A percentile compares a stretch with the other conserved stretches of the same genome.
phyloP scores from a whole-genome alignment of 2,329 filamentous ascomycete species.

The Pyrenophora tritici-repentis region DNA sequence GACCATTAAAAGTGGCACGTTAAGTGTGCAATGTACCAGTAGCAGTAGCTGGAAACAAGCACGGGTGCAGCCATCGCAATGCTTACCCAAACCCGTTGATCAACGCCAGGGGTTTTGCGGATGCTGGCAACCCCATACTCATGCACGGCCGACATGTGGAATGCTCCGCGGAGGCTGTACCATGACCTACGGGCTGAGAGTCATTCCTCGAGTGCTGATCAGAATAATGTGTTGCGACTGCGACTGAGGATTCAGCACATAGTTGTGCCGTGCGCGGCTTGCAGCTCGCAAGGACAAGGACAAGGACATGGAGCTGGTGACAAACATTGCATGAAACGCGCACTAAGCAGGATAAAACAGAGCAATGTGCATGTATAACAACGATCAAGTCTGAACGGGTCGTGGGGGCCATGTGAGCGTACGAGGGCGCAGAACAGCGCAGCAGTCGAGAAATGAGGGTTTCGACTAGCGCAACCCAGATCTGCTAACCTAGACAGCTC shows the following conservation, averaged over 20 bases:
- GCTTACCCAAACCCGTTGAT: conserved; percentile 18
- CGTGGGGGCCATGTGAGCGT: conserved; percentile 11
- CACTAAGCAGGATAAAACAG: conserved; percentile 2
- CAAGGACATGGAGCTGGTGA: not conserved
- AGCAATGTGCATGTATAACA: not conserved
- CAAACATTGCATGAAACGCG: conserved; percentile 1
- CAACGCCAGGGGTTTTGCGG: conserved; percentile 6
- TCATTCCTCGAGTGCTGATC: not conserved
- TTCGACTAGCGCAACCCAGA: conserved; percentile 19
- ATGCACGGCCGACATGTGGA: conserved; percentile 2
- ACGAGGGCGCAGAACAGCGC: conserved; percentile 14
- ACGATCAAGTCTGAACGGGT: conserved; percentile 9
- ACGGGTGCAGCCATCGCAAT: conserved; percentile 7
- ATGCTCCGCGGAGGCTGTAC: too few relatives aligned
- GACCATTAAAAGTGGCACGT: conserved; percentile 7
- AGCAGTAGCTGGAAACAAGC: not conserved
- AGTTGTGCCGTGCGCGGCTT: not conserved
- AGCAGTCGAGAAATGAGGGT: conserved; percentile 18
- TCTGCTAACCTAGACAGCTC: conserved; percentile 15
- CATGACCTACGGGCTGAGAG: not conserved
- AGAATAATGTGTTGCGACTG: not conserved
- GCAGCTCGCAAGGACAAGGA: conserved; percentile 1
- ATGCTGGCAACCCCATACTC: conserved; percentile 11
- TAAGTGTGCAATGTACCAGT: not conserved
- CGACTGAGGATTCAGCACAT: not conserved